These are phyloP conservation scores for Globisporangium sylvaticum DNA, from an alignment of 352 stramenopile species.

Conservation along the genomic window DNA sequence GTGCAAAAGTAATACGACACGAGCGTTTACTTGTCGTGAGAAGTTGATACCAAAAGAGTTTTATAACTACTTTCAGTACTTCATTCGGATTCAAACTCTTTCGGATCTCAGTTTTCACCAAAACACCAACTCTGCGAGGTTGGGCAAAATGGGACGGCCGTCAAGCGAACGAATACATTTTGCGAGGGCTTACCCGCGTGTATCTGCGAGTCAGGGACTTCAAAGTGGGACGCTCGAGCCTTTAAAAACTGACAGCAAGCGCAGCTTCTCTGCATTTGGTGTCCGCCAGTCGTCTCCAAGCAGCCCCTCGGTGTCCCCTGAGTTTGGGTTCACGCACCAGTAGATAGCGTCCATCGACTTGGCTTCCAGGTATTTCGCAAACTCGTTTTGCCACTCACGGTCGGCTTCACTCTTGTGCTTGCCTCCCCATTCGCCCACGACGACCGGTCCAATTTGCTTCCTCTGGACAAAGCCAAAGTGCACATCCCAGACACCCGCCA, in stretches of 20 bases:
- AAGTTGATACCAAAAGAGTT: too few relatives aligned
- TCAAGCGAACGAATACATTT: too few relatives aligned
- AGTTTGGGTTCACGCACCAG: conserved; percentile 71
- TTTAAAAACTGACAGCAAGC: conserved; percentile 37
- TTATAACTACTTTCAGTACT: too few relatives aligned
- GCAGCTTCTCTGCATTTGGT: conserved; percentile 36
- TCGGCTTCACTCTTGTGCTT: conserved; percentile 31
- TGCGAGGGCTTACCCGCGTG: background rate
- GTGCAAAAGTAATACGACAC: too few relatives aligned
- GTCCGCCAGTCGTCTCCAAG: conserved; percentile 55
- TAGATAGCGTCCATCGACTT: conserved; percentile 41
- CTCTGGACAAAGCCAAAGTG: conserved; percentile 51
- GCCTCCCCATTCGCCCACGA: conserved; percentile 65
- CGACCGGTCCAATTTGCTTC: conserved; percentile 26
- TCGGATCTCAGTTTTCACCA: too few relatives aligned
- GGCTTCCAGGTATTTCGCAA: conserved; percentile 32
- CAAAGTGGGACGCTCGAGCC: conserved; percentile 27
- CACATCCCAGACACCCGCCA: conserved; percentile 48
- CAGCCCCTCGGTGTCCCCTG: conserved; percentile 53
- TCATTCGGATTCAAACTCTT: too few relatives aligned
- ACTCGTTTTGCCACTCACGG: conserved; percentile 42
- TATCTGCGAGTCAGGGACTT: too few relatives aligned
- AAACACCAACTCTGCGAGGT: too few relatives aligned
- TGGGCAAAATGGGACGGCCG: too few relatives aligned
- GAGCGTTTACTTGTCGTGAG: too few relatives aligned